These are phyloP conservation scores for Trichosporon ovoides DNA, from an alignment of 1,284 basidiomycete genomes.

Conservation along the genomic window DNA sequence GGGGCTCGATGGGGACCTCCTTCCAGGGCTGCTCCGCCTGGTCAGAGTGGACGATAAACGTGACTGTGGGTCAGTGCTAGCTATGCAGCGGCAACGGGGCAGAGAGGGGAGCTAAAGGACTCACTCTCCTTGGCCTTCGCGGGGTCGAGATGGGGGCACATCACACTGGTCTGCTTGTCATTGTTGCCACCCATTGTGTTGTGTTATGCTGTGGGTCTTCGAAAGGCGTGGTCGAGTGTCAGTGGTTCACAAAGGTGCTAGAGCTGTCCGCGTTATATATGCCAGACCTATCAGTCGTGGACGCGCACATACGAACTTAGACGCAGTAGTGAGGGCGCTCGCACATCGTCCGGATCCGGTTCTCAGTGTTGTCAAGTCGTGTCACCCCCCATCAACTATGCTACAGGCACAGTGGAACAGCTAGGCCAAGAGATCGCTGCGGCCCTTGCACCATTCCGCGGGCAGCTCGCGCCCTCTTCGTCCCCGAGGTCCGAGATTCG, in stretches of 20 bases:
- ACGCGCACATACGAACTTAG: neutral
- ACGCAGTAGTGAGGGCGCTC: too few relatives aligned
- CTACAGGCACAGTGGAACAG: neutral
- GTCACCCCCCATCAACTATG: too few relatives aligned
- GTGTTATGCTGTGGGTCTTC: neutral
- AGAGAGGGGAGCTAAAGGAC: neutral
- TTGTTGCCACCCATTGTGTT: neutral
- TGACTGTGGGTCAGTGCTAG: neutral
- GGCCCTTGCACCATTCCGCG: too few relatives aligned
- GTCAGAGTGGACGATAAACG: neutral
- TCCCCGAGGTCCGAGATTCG: too few relatives aligned
- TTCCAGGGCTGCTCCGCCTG: neutral
- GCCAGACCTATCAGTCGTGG: neutral
- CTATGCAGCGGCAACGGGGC: too few relatives aligned
- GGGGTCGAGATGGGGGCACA: neutral
- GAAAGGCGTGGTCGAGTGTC: too few relatives aligned
- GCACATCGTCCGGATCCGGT: neutral
- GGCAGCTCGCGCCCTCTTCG: too few relatives aligned
- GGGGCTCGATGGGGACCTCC: neutral
- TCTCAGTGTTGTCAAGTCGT: neutral
- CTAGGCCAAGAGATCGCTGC: too few relatives aligned
- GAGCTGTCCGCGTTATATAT: too few relatives aligned
- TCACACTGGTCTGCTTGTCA: neutral
- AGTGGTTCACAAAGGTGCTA: too few relatives aligned
- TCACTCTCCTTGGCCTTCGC: conserved; percentile 1